Conservation (phyloP, 2,329 filamentous ascomycete genomes). For the Cytospora paraplurivora region DNA sequence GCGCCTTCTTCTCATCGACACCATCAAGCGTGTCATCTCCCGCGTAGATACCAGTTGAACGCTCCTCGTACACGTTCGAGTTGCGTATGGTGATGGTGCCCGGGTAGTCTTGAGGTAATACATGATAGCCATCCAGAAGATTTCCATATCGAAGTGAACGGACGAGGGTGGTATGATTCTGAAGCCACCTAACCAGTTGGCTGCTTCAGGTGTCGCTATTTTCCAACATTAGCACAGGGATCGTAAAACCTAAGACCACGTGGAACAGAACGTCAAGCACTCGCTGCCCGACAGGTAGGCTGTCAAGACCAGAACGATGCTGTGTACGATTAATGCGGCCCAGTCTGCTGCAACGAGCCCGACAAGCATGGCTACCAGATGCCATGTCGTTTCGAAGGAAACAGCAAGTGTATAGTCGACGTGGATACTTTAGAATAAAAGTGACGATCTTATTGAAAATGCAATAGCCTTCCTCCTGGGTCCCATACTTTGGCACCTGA, state of each 20-base stretch:
- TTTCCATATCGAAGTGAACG: slow-evolving; percentile 44
- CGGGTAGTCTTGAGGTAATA: slow-evolving; percentile 51
- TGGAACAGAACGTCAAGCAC: slow-evolving; percentile 57
- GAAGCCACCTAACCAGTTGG: slow-evolving; percentile 55
- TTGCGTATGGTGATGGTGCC: slow-evolving; percentile 50
- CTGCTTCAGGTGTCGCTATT: not conserved
- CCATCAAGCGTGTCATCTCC: slow-evolving; percentile 24
- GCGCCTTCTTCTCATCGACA: not conserved
- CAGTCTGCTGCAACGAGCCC: slow-evolving; percentile 54
- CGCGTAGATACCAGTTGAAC: slow-evolving; percentile 51
- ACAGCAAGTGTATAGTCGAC: slow-evolving; percentile 65
- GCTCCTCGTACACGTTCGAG: slow-evolving; percentile 62
- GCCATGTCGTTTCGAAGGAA: slow-evolving; percentile 59
- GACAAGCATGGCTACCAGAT: slow-evolving; percentile 50
- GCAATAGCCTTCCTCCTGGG: slow-evolving; percentile 40
- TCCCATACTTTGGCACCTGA: slow-evolving; percentile 33
- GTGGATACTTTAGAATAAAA: slow-evolving; percentile 58
- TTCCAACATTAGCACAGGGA: rapidly evolving
- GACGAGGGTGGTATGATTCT: slow-evolving; percentile 53
- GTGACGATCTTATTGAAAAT: slow-evolving; percentile 42
- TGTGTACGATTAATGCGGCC: slow-evolving; percentile 55
- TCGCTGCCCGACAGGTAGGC: slow-evolving; percentile 47
- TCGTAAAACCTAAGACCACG: slow-evolving; percentile 33
- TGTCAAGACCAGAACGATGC: slow-evolving; percentile 50
- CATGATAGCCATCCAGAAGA: slow-evolving; percentile 50